phyloP scores from a whole-genome alignment of 2,329 filamentous ascomycete species.

The Colletotrichum sp. region DNA sequence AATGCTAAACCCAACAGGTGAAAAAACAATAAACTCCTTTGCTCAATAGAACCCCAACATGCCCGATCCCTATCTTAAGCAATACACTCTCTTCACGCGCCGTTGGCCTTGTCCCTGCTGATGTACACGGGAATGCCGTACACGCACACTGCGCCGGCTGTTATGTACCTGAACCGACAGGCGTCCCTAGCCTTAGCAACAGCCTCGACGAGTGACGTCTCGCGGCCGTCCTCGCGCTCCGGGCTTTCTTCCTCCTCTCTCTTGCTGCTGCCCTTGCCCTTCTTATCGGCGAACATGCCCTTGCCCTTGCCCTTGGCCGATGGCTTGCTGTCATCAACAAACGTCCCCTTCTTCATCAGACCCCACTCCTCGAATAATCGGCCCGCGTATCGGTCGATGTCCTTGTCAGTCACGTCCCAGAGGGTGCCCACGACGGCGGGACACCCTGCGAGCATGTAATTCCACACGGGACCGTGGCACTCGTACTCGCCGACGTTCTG shows the following conservation, averaged over 20 bases:
- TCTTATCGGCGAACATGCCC: slow-evolving; percentile 24
- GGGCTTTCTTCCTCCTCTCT: slow-evolving; percentile 27
- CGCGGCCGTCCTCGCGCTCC: slow-evolving; percentile 32
- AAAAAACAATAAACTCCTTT: neutral
- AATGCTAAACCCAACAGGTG: neutral
- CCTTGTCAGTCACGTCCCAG: slow-evolving; percentile 98
- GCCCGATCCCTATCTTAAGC: neutral
- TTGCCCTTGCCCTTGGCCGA: slow-evolving; percentile 27
- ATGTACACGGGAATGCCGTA: slow-evolving; percentile 96
- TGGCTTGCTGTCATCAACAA: slow-evolving; percentile 25
- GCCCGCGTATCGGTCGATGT: slow-evolving; percentile 92
- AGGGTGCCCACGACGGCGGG: slow-evolving; percentile 90
- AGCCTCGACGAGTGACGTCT: slow-evolving; percentile 76
- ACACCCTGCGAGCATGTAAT: slow-evolving; percentile 87
- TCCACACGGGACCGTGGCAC: slow-evolving; percentile 86
- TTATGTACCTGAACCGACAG: slow-evolving; percentile 91
- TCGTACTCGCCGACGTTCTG: slow-evolving; percentile 87
- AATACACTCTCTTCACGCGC: neutral
- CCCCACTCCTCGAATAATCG: slow-evolving; percentile 87
- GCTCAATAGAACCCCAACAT: neutral
- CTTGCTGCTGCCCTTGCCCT: slow-evolving; percentile 32
- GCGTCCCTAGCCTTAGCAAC: slow-evolving; percentile 75
- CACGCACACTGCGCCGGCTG: slow-evolving; percentile 90
- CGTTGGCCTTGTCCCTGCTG: slow-evolving; percentile 30
- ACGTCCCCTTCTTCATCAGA: slow-evolving; percentile 59